Percentiles rank a stretch among this genome's conserved stretches.
phyloP scores from a whole-genome alignment of 2,329 filamentous ascomycete genomes.

The Zalaria obscura region DNA sequence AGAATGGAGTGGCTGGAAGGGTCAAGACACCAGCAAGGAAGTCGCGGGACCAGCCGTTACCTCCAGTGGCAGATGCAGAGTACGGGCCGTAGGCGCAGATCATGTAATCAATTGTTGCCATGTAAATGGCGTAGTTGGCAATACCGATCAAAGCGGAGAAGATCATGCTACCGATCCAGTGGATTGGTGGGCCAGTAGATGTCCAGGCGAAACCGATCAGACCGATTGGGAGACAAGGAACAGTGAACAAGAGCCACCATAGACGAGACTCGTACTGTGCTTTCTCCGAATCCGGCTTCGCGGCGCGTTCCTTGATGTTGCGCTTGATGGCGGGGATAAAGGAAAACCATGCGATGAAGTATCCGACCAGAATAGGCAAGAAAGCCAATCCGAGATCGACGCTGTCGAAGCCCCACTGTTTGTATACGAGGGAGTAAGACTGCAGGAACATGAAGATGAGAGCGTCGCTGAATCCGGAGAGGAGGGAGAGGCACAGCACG shows the following conservation, averaged over 20 bases:
- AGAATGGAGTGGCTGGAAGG: conserved; percentile 51
- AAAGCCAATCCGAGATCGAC: conserved; percentile 48
- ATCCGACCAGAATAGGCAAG: conserved; percentile 54
- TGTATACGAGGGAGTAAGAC: conserved; percentile 55
- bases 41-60: conserved; percentile 62
- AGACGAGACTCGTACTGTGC: conserved; percentile 55
- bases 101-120: conserved; percentile 69
- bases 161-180: conserved; percentile 57
- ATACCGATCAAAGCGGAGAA: conserved; percentile 57
- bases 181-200: conserved; percentile 46
- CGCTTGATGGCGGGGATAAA: conserved; percentile 45
- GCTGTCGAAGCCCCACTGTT: conserved; percentile 51
- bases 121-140: conserved; percentile 49
- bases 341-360: conserved; percentile 46
- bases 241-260: conserved; percentile 51
- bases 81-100: conserved; percentile 61
- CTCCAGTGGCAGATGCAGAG: conserved; percentile 60
- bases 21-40: conserved; percentile 62
- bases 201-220: conserved; percentile 64
- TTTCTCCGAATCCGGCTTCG: conserved; percentile 31
- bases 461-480: conserved; percentile 61
- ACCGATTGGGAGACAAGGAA: conserved; percentile 51
- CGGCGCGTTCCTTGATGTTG: conserved; percentile 32
- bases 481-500: conserved; percentile 54
- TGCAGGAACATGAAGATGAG: conserved; percentile 74